Conservation (phyloP, 163 green algal genomes). For the Chlorella variabilis region DNA sequence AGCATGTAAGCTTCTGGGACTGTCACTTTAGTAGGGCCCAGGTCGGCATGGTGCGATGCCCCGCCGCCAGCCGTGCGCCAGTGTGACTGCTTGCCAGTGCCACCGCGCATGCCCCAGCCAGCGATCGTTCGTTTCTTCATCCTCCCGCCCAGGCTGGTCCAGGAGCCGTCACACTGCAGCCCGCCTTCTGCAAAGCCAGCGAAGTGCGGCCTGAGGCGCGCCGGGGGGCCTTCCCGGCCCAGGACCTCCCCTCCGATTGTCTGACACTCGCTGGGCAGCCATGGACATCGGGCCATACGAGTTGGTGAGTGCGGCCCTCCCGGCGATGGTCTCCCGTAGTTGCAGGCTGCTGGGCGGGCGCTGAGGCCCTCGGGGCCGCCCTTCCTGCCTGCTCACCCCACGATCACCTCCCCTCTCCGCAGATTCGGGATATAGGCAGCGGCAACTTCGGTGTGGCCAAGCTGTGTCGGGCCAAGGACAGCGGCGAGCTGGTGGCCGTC, state of each 20-base stretch:
- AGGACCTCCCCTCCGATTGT: too few species aligned
- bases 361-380: too few species aligned
- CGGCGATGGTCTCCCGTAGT: neutral
- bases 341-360: neutral
- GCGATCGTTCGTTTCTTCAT: too few species aligned
- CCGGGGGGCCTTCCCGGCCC: neutral
- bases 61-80: too few species aligned
- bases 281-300: neutral
- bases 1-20: too few species aligned
- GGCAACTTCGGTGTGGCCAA: constrained; percentile 98
- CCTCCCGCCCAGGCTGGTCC: too few species aligned
- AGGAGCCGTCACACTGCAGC: neutral
- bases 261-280: too few species aligned
- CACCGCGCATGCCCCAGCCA: too few species aligned
- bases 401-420: neutral
- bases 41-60: too few species aligned
- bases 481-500: constrained; percentile 89
- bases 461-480: constrained; percentile 83
- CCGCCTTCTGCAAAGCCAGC: neutral
- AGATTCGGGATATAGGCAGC: constrained; percentile 90
- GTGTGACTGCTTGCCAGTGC: too few species aligned
- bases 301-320: neutral
- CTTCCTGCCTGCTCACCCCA: neutral
- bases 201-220: neutral
- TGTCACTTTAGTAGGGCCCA: too few species aligned